Percentiles rank a stretch among this genome's conserved stretches.
phyloP scores from a whole-genome alignment of 257 asterid species.

The Anisodus acutangulus region DNA sequence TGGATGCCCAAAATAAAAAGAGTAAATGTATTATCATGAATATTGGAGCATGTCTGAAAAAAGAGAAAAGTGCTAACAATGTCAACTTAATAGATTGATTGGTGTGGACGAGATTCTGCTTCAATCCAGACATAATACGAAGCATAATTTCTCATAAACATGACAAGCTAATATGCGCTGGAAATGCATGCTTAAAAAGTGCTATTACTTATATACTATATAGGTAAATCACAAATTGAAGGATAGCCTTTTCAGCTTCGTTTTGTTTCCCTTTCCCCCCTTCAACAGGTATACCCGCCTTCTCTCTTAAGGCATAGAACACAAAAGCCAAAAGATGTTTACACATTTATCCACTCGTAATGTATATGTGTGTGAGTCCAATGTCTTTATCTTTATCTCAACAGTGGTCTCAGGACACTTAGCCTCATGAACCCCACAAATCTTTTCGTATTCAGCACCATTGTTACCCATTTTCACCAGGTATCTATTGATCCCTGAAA shows the following conservation, averaged over 20 bases:
- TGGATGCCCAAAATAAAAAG: not conserved
- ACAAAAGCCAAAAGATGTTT: slow-evolving; percentile 30
- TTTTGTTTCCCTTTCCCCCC: not conserved
- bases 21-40: not conserved
- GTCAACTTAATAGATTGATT: not conserved
- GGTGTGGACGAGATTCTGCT: not conserved
- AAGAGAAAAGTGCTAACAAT: not conserved
- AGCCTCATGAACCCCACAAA: slow-evolving; percentile 38
- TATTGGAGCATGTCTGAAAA: not conserved
- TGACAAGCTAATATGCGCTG: not conserved
- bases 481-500: not conserved
- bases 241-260: not conserved
- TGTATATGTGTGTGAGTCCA: slow-evolving; percentile 75
- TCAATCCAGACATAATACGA: not conserved
- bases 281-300: not conserved
- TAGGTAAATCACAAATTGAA: not conserved
- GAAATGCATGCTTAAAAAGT: not conserved
- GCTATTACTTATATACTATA: not conserved
- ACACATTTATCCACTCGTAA: slow-evolving; percentile 80
- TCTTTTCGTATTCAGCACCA: slow-evolving; percentile 42
- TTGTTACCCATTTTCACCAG: slow-evolving; percentile 57
- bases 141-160: not conserved
- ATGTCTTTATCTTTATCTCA: slow-evolving; percentile 85
- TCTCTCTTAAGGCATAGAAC: not conserved
- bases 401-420: slow-evolving; percentile 72